Base-by-base conservation (phyloP, 2,329 filamentous ascomycete genomes). In the Calonectria pteridis region DNA sequence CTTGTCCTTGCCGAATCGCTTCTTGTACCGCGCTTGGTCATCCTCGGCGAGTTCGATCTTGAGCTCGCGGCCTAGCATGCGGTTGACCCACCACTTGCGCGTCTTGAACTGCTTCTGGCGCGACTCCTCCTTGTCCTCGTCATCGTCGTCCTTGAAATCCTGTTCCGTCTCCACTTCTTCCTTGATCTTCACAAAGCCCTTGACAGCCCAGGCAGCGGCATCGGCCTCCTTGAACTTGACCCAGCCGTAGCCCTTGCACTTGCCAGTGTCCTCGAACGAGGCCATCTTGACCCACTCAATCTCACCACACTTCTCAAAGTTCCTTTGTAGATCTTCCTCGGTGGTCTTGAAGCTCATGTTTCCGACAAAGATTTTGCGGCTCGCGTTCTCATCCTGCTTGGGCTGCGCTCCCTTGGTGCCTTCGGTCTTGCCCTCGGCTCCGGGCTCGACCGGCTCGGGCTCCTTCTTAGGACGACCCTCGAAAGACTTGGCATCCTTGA, bases 201-300 rank as follows among this genome's bases (percentile, higher is more conserved):
- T 93, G 77, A 98, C 95, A 0, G 86, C 86, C 83, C 85, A 85
- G 64, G 93, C 91, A 0, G 95, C 95, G 0, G 93, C 91, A 71
- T 94, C 92, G 14, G 96, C 82, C 65, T 95, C 92, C 82, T 93
- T 93, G 85, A 98, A 99, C 75, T 94, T 94, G 74, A 99, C 92
- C 96, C 97, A 99, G 7, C 93, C 97, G 85, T 94, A 99, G 23
- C 97, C 97, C 87, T 98, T 98, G 88, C 97, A 99, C 87, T 98
- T 99, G 53, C 97, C 97, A 26, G 93, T 93, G 84, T 99, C 97
- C 84, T 98, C 95, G 82, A 99, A 99, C 0, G 96, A 98, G 3
- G 97, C 97, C 77, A 98, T 88, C 85, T 98, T 96, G 76, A 95
- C 90, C 86, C 94, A 94, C 67, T 93, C 91, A 75, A 98, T 91